phyloP scores from a whole-genome alignment of 1,284 basidiomycete genomes.

The Melampsora occidentalis region DNA sequence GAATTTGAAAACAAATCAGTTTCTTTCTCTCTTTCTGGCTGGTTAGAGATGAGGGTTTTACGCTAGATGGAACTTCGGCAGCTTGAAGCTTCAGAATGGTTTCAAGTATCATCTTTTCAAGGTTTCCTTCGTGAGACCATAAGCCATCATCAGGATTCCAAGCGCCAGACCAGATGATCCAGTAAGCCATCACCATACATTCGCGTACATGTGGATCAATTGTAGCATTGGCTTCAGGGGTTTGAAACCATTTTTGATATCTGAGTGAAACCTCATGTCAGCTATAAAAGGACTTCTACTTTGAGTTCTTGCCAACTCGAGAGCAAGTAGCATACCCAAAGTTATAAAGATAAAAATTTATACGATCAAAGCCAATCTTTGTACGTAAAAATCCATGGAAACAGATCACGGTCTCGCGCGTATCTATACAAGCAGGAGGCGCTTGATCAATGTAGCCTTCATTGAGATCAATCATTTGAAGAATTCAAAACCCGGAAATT shows the following conservation, averaged over 20 bases:
- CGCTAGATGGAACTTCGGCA: background rate
- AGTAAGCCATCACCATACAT: background rate
- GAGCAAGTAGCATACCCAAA: background rate
- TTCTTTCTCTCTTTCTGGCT: background rate
- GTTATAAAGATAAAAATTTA: background rate
- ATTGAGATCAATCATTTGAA: no score
- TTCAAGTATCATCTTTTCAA: background rate
- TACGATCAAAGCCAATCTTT: no score
- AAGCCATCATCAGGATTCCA: background rate
- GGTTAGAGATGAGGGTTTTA: background rate
- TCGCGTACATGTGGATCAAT: background rate
- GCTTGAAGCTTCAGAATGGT: background rate
- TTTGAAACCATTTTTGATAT: constrained; percentile 5
- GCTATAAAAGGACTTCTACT: no score
- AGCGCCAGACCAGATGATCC: background rate
- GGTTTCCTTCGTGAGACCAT: background rate
- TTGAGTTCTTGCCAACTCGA: no score
- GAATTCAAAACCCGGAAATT: no score
- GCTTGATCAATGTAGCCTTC: no score
- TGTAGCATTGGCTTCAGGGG: background rate
- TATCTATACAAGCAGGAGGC: no score
- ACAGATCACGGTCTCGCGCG: no score
- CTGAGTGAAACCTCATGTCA: background rate
- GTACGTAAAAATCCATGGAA: no score
- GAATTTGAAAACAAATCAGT: background rate